Evolutionary conservation across 192 early-diverging fungal species (phyloP), one percentile per base, ranked within the genome.

Genomic region (Coemansia sp.): DNA sequence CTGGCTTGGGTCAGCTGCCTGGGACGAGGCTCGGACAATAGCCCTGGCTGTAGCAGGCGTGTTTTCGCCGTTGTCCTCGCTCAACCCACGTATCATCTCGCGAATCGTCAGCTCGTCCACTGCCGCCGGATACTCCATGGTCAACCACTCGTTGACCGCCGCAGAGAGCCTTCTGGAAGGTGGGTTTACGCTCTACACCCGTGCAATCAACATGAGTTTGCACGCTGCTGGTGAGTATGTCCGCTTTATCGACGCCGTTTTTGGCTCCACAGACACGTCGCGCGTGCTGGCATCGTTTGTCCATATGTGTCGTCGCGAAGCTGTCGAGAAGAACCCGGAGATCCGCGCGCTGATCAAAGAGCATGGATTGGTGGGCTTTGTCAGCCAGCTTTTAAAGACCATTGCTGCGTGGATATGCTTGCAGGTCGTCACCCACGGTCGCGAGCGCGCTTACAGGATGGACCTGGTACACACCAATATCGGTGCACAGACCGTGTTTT

Each of bases 231-330:
- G 95, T 58, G 94, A 96, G 76, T 90, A 87, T 29, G 94, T 96
- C 14, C 88, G 90, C 1, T 77, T 95, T n/a, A 85, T 98, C 40
- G 97, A 97, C 80, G 94, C 93, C 5, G 69, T 99, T 8, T 97
- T 99, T 85, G 97, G 97, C 22, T 89, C 91, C 2, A 97, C 93
- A 6, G 96, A 99, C 69, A 94, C 96, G 0, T 96, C 95, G 16
- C 85, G 90, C 28, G 93, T 93, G 12, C 75, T 95, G 30, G 88
- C 91, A 1, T 88, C 92, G 20, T 86, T 96, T 50, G 88, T 96
- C 32, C 76, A 88, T 38, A 77, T 96, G 56, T 87, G 93, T 30
- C 87, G 88, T 48, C 83, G 88, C 18, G 93, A 95, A 75, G 72
- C 91, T 5, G 69, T 85, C 58, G 86, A 91, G 12, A 86, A 77